Evolutionary conservation across 345 rosid genomes (phyloP).

Genomic region (Citrus maxima): DNA sequence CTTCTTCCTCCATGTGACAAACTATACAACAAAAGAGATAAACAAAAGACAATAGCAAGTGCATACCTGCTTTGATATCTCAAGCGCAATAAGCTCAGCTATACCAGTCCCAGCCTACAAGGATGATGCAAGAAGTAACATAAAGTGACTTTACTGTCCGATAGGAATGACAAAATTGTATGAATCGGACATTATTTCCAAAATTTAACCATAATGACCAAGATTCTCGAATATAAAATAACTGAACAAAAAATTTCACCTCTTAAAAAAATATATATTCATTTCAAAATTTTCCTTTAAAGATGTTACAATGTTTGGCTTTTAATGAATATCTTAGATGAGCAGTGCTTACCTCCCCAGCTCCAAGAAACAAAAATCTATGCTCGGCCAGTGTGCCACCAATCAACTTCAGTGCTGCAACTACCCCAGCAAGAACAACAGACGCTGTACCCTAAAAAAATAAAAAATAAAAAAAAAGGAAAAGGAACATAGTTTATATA

Average conservation of each 20-base stretch:
- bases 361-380: conserved; percentile 89
- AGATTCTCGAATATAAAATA: neutral
- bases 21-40: neutral
- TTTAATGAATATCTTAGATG: neutral
- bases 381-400: conserved; percentile 71
- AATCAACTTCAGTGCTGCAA: conserved; percentile 69
- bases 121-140: conserved; percentile 1
- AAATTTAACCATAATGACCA: neutral
- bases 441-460: conserved; percentile 83
- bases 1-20: neutral
- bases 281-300: neutral
- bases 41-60: neutral
- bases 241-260: neutral
- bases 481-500: neutral
- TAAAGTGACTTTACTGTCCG: neutral
- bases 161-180: neutral
- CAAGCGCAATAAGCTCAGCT: conserved; percentile 93
- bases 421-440: conserved; percentile 87
- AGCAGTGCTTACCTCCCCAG: conserved; percentile 71
- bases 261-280: neutral
- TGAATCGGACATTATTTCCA: neutral
- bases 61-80: conserved; percentile 83
- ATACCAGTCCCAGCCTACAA: conserved; percentile 98
- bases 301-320: neutral
- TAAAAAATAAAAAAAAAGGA: no score